Base-by-base conservation (phyloP, 352 stramenopile species). In the Globisporangium camurandrum region DNA sequence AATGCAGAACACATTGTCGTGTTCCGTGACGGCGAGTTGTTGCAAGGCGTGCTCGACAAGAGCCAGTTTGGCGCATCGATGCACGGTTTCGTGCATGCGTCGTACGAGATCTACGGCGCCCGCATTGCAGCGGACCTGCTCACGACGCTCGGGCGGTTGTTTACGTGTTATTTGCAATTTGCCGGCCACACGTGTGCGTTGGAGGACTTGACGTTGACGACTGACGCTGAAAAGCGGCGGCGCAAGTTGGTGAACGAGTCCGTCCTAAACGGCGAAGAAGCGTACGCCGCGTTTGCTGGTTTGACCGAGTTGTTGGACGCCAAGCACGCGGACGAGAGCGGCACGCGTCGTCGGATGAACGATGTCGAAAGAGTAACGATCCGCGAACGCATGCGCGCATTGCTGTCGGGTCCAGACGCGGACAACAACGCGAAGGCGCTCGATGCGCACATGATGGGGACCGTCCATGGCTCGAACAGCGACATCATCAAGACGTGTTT, bases 401-500 rank as follows among this genome's bases (percentile, higher is more conserved):
- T 91, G 57, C 75, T 93, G 17, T 84, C 71, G 34, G 79, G 79
- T 8, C 62, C 78, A 6, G 80, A 93, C 33, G 77, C 81, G 5
- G 70, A 73, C 8, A 51, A 88, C 38, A 95, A 89, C 27, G 75
- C 82, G 17, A 75, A 86, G 59, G 80, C 82, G 19, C 67, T 95
- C 1, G 84, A 95, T 57, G 82, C 82, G 27, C 84, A 95, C 64
- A 95, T 95, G 82, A 95, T 95, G 84, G 84, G 84, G 34, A 88
- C 73, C 26, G 84, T 95, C 28, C 82, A 93, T 61, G 81, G 81
- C 50, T 92, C 82, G 30, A 96, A 97, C 56, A 98, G 84, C 56
- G 84, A 98, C 42, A 99, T 99, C 62, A 99, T 99, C 59, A 99
- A 99, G 75, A 92, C 87, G 40, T 99, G 97, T 86, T 75, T 99